Evolutionary conservation across 805 yeast species (phyloP), one percentile per base, ranked within the genome.

Genomic region (Yarrowia yakushimensis): DNA sequence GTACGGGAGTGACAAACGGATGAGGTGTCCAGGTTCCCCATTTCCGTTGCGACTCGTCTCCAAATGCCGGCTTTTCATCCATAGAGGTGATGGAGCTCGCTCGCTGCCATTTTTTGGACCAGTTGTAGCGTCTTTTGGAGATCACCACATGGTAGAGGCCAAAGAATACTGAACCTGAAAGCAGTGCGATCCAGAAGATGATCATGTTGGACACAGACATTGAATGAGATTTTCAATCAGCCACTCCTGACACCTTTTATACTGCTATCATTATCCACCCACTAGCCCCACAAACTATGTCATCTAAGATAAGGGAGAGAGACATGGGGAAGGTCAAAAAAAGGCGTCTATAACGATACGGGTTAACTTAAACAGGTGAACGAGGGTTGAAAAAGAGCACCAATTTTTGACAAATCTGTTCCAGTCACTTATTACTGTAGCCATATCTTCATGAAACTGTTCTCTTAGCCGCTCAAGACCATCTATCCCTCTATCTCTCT

Each of bases 211-310:
- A 17, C 12, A 20, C n/a, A 7, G 17, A 23, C 11, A 10, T 11
- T n/a, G n/a, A n/a, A n/a, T n/a, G n/a, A n/a, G n/a, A n/a, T n/a
- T n/a, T n/a, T n/a, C n/a, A n/a, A n/a, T 12, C 36, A 28, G 52
- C 25, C 52, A 45, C 36, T 18, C 2, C 54, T 37, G 54, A 46
- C 27, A 18, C 37, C n/a, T 30, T 10, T 46, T 46, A 46, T 30
- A 46, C 27, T 17, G 30, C 54, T 46, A 30, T 45, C 34, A 42
- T 30, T 31, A 28, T 39, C 25, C 43, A 13, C 25, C 12, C 43
- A 11, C 41, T 48, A 48, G 37, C 55, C 55, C 55, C 55, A 48
- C 55, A 48, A 48, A 48, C 55, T 48, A 39, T 48, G 55, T 31
- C 30, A 13, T 2, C 4, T 22, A 13, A 27, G 50, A 43, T 43